A percentile compares a stretch with the other conserved stretches of the same genome.
These are phyloP conservation scores for Wickerhamomyces subpelliculosus DNA, from an alignment of 805 yeast genomes.

Conservation along the genomic window DNA sequence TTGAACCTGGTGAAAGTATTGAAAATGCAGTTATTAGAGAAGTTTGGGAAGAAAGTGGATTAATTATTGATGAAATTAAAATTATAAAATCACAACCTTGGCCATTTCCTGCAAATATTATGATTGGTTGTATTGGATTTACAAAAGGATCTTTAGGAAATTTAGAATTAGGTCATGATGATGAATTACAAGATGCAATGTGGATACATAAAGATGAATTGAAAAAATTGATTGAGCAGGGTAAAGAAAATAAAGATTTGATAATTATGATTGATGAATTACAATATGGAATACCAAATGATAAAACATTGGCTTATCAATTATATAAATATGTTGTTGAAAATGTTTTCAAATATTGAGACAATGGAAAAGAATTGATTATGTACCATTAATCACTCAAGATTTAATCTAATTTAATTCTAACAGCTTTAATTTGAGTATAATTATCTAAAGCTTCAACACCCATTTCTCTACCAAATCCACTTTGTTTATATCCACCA, in stretches of 20 bases:
- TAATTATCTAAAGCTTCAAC: conserved; percentile 68
- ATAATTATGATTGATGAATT: conserved; percentile 9
- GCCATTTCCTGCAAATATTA: conserved; percentile 94
- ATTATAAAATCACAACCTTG: conserved; percentile 84
- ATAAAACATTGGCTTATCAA: conserved; percentile 19
- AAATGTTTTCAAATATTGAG: too few species aligned
- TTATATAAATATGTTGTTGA: conserved; percentile 19
- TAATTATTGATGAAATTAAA: conserved; percentile 43
- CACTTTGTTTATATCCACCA: conserved; percentile 77
- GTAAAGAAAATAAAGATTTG: conserved; percentile 16
- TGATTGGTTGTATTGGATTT: too few species aligned
- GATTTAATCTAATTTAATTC: conserved; percentile 38
- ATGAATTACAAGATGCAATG: conserved; percentile 75
- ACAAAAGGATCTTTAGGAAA: conserved; percentile 80
- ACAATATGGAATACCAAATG: conserved; percentile 18
- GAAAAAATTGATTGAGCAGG: conserved; percentile 27
- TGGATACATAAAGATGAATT: conserved; percentile 68
- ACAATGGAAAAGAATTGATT: too few species aligned
- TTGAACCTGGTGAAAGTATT: conserved; percentile 91
- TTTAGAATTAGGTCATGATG: conserved; percentile 56
- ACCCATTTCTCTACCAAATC: conserved; percentile 87
- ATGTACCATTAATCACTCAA: too few species aligned
- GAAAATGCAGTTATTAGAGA: conserved; percentile 86
- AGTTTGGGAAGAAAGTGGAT: conserved; percentile 93
- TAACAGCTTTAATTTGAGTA: conserved; percentile 70